Evolutionary conservation across 345 rosid species (phyloP).

Genomic region (Rhizophora apiculata): DNA sequence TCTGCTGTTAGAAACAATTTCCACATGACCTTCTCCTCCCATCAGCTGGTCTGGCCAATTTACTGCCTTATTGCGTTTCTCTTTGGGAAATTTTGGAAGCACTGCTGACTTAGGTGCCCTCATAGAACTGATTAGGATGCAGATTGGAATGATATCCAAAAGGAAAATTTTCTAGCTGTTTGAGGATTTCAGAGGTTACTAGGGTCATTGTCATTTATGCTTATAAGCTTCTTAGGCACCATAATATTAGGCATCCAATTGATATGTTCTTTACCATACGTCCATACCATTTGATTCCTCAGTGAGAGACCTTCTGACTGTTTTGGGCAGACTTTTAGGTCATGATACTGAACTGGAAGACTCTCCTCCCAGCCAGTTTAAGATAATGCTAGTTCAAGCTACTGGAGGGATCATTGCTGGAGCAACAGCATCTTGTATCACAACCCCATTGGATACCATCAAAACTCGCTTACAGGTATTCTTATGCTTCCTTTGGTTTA

Average conservation of each 20-base stretch:
- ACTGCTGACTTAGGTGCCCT: too few species aligned
- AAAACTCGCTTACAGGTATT: constrained; percentile 94
- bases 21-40: too few species aligned
- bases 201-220: not conserved
- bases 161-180: not conserved
- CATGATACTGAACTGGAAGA: constrained; percentile 43
- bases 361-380: constrained; percentile 48
- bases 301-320: constrained; percentile 18
- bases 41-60: too few species aligned
- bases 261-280: not conserved
- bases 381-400: constrained; percentile 75
- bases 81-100: too few species aligned
- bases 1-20: too few species aligned
- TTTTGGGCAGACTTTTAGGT: constrained; percentile 61
- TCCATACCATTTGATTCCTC: not conserved
- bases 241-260: too few species aligned
- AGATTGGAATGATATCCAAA: too few species aligned
- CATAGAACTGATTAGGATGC: too few species aligned
- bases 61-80: too few species aligned
- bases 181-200: not conserved
- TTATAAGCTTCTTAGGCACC: constrained; percentile 1
- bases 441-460: constrained; percentile 92
- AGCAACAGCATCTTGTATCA: constrained; percentile 89
- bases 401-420: constrained; percentile 92
- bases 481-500: constrained; percentile 17